A percentile compares a stretch with the other conserved stretches of the same genome.
These are phyloP conservation scores for Vaccinium vitisidaea DNA, from an alignment of 148 eudicot genomes.

Conservation along the genomic window DNA sequence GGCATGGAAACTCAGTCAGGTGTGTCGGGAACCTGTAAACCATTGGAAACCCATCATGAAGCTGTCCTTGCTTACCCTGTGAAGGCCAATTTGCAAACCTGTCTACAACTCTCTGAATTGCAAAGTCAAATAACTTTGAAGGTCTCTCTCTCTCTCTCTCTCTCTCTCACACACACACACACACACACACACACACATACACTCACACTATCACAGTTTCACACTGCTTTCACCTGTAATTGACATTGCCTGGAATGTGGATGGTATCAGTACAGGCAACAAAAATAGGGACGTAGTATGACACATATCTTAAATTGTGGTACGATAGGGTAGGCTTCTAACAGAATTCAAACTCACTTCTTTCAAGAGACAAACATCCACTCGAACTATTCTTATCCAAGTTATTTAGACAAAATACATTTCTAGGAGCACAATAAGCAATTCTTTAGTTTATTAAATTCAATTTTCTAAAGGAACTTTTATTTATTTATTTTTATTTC, in stretches of 20 bases:
- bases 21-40: constrained; percentile 17
- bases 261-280: neutral
- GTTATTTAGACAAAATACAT: neutral
- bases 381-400: neutral
- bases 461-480: no score
- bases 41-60: constrained; percentile 20
- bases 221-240: neutral
- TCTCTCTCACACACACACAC: neutral
- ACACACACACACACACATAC: neutral
- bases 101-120: constrained; percentile 32
- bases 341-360: neutral
- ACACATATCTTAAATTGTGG: neutral
- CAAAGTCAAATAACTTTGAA: constrained; percentile 67
- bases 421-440: neutral
- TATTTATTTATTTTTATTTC: neutral
- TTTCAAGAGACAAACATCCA: neutral
- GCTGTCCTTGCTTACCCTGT: constrained; percentile 34
- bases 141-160: constrained; percentile 37
- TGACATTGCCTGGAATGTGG: neutral
- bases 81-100: constrained; percentile 26
- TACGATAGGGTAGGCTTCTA: neutral
- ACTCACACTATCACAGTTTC: neutral
- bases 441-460: no score
- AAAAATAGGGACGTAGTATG: neutral
- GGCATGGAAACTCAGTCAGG: constrained; percentile 23